Evolutionary conservation across 345 rosid species (phyloP), one percentile per base, ranked within the genome.

Genomic region (Raphanus sativus): DNA sequence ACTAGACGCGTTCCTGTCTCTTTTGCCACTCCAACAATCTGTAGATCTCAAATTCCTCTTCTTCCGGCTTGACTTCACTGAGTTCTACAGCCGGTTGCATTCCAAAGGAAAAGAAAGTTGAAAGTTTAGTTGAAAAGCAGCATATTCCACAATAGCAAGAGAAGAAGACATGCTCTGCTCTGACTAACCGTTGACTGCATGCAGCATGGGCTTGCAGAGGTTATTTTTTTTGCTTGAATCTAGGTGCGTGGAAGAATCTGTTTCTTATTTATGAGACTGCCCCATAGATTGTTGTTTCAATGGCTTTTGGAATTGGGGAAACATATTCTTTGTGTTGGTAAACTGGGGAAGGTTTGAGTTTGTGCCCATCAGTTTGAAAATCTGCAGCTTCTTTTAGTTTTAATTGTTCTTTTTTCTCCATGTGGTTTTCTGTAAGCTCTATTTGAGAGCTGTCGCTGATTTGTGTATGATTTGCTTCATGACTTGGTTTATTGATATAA

Each of bases 11-110:
- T 95, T 95, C 93, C 81, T 95, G 76, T 80, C 94, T 65, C 88
- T 87, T 66, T 83, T 95, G 87, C 98, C 95, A 7, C 89, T 89
- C 68, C 98, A 94, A 78, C 94, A 92, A 75, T 93, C 89, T 42
- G 86, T 92, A 70, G 98, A 94, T 82, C 86, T 95, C 71, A 95
- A 95, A 80, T 92, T 92, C 86, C 97, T 93, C 69, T 84, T 93
- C 32, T 93, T 95, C 86, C 93, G 97, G 84, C 94, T 95, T 32
- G 93, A 95, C 81, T 95, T 92, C 86, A 90, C 99, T 11, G 97
- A 92, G 84, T 95, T 88, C 85, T 95, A 95, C 80, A 88, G 87
- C 81, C 89, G 80, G 80, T 75, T 83, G 75, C 86, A 52, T 75
- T 84, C 91, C 65, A 78, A 73, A 34, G 75, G 81, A 71, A 92